A percentile compares a stretch with the other conserved stretches of the same genome.
phyloP scores from a whole-genome alignment of 1,139 yeast species.

The Saccharomyces hybrid region DNA sequence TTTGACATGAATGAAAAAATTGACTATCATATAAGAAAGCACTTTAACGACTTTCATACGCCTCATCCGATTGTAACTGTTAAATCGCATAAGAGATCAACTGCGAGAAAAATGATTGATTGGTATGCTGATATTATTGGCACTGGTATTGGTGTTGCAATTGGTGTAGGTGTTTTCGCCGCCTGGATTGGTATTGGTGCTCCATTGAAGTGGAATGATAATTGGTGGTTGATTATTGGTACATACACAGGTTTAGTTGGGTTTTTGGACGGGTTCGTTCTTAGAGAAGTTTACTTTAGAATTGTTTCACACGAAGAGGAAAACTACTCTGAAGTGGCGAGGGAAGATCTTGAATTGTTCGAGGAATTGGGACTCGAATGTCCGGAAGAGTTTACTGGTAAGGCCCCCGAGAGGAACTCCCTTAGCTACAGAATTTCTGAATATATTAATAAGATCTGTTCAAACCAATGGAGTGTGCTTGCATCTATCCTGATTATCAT shows the following conservation, averaged over 20 bases:
- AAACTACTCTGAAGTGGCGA: constrained; percentile 24
- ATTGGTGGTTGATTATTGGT: constrained; percentile 40
- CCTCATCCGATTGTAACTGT: no score
- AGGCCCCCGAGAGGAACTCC: no score
- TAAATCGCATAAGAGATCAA: no score
- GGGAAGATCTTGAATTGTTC: constrained; percentile 23
- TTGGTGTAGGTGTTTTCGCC: constrained; percentile 33
- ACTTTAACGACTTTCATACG: no score
- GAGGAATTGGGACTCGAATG: not conserved
- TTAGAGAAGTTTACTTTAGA: constrained; percentile 34
- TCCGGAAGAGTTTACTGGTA: no score
- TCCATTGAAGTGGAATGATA: constrained; percentile 31
- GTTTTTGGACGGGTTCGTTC: constrained; percentile 36
- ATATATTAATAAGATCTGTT: no score
- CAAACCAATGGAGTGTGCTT: no score
- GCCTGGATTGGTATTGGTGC: constrained; percentile 35
- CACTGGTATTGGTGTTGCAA: constrained; percentile 36
- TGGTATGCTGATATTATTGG: constrained; percentile 37
- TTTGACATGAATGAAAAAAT: no score
- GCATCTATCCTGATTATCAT: no score
- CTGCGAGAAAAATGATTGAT: constrained; percentile 26
- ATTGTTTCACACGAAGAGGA: constrained; percentile 28
- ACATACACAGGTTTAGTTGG: constrained; percentile 39
- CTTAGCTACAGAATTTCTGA: no score
- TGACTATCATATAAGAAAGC: no score